Evolutionary conservation across 257 asterid species (phyloP), one percentile per base, ranked within the genome.

Genomic region (Solanum sejunctum): DNA sequence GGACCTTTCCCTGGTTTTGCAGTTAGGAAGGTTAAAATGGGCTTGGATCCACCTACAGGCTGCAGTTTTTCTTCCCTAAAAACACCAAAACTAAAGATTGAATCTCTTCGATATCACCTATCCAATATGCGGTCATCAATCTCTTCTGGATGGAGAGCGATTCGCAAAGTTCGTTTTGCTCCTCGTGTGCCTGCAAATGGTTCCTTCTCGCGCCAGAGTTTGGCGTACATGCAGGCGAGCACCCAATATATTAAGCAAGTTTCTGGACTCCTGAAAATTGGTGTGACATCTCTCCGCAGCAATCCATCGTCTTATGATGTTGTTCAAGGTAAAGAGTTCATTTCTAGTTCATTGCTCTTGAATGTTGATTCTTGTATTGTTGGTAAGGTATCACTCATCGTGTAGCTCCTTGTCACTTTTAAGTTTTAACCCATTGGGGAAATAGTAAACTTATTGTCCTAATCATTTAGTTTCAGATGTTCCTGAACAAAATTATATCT

Each of bases 251-350:
- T 91, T 84, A 91, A 91, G 71, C 93, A 91, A 87, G 93, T 91
- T 20, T 91, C 93, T 82, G 93, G 93, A 54, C 91, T 91, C 23
- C 84, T 91, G 72, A 91, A 91, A 89, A 87, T 91, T 80, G 92
- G 93, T 71, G 91, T 89, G 18, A 52, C 92, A 71, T 86, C 93
- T 82, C 80, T 91, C 28, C 92, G 93, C 81, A 91, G 91, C 83
- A 89, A 88, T 78, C 87, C 93, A 41, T 86, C 92, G 23, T 86
- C 93, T 39, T 83, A 91, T 88, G 93, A 91, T 41, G 69, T 82
- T 47, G 78, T 86, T 61, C 92, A 89, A 84, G 93, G 93, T 91
- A 47, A 16, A 32, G 23, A 28, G 83, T 52, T 78, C 51, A 67
- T 67, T 3, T 61, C 6, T 61, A 21, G 32, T 61, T 61, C 81